Evolutionary conservation across 768 basidiomycete species (phyloP), one percentile per base, ranked within the genome.

Genomic region (Phanerochaete sordida): DNA sequence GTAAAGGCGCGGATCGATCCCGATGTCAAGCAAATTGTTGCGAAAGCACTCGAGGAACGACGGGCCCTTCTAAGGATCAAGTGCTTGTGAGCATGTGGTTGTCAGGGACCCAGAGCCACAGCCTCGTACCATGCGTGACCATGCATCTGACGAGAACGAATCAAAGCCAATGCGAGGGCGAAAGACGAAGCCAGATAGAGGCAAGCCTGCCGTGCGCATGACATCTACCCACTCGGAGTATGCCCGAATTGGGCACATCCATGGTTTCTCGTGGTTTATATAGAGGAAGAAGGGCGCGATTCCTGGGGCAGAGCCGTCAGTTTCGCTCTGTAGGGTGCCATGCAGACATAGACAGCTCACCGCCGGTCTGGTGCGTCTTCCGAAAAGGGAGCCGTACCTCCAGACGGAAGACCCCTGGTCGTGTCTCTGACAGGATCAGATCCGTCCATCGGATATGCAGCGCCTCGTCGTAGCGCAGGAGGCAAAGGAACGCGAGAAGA

Each of bases 1-100:
- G 65, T 77, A 79, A 1, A 73, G 68, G 6, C 62, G 43, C 0
- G 74, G 72, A 63, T 80, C 74, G 43, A 77, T 53, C 0, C 60
- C 54, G 26, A 81, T 68, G 56, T 81, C 79, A 5, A 19, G 31
- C 1, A 54, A n/a, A 24, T 56, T 56, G 23, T 56, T 56, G 37
- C 55, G 55, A 37, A 56, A 56, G 43, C 55, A 56, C 23, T 43
- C 55, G 6, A 56, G 31, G 31, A 45, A 60, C 19, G 51, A 1
- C 16, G 21, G 9, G 43, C 55, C n/a, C n/a, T n/a, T n/a, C n/a
- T n/a, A n/a, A n/a, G n/a, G n/a, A n/a, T n/a, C n/a, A n/a, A n/a
- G n/a, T n/a, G n/a, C n/a, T n/a, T n/a, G n/a, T n/a, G n/a, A n/a
- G n/a, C n/a, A n/a, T n/a, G n/a, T n/a, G n/a, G n/a, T n/a, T n/a